These are phyloP conservation scores for Neonectria magnoliae DNA, from an alignment of 2,329 filamentous ascomycete species.

Conservation along the genomic window DNA sequence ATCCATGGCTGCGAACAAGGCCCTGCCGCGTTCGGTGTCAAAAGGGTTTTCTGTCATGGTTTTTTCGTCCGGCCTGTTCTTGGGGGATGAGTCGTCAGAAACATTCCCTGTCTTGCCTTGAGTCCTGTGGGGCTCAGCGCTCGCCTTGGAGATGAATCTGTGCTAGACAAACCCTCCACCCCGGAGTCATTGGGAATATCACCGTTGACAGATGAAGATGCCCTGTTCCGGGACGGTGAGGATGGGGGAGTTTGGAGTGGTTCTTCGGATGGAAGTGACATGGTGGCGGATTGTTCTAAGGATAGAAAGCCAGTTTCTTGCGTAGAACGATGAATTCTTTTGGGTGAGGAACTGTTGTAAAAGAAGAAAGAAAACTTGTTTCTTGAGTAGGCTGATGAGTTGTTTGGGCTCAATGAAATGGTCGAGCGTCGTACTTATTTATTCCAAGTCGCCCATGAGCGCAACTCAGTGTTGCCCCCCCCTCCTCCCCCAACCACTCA, in stretches of 20 bases:
- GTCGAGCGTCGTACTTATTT: not conserved
- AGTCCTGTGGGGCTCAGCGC: not conserved
- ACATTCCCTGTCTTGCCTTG: conserved; percentile 37
- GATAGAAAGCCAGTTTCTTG: not conserved
- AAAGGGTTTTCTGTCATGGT: conserved; percentile 46
- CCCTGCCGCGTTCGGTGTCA: conserved; percentile 46
- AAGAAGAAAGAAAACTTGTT: not conserved
- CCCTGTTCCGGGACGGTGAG: not conserved
- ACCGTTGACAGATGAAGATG: not conserved
- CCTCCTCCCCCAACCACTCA: not conserved
- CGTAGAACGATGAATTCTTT: not conserved
- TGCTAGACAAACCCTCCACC: not conserved
- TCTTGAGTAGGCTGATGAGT: not conserved
- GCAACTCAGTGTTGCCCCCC: not conserved
- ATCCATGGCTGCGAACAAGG: conserved; percentile 51
- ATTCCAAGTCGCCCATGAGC: not conserved
- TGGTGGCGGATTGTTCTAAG: not conserved
- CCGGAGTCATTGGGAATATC: not conserved
- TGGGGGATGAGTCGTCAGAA: not conserved
- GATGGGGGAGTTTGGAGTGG: not conserved
- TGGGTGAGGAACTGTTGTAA: not conserved
- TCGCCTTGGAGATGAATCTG: not conserved
- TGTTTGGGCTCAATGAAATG: not conserved
- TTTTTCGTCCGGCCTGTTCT: not conserved
- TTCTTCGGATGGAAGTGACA: not conserved